Evolutionary conservation across 2,329 filamentous ascomycete genomes (phyloP), one percentile per base, ranked within the genome.

Genomic region (Diaporthe citrichinensis): DNA sequence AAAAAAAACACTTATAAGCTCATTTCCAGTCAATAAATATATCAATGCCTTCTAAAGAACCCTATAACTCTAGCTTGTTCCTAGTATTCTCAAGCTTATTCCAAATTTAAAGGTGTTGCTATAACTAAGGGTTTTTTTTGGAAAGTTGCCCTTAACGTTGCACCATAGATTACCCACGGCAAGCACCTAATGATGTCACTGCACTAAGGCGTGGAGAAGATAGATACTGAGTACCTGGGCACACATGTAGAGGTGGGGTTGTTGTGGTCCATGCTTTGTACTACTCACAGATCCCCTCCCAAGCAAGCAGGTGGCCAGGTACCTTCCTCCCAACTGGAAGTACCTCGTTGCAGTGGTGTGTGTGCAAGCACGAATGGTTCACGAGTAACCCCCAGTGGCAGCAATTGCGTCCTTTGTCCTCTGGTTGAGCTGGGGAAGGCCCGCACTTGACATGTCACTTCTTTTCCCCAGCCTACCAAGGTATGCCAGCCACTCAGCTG

Each of bases 171-270:
- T 31, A 31, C 31, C 31, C 31, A 14, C 49, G 15, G 51, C 49
- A 55, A 55, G 12, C 7, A 20, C 17, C 44, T 44, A 41, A 15
- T 53, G 65, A 68, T 68, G 65, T 68, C 65, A 68, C 46, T 15
- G 23, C 44, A 51, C 28, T 17, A 51, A 28, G 5, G 20, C 34
- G 20, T 39, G 28, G 28, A 4, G 41, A 28, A 44, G 8, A 9
- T 20, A 31, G n/a, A 23, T 44, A 44, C 58, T 41, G 28, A 4
- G 59, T 62, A 36, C 59, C n/a, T 46, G 39, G 25, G 39, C 4
- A 10, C 39, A 23, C 7, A 62, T 28, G 59, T 62, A 44, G n/a
- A 34, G 2, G 20, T 23, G 61, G 61, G 61, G 61, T 6, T 34
- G 20, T 8, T 5, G 1, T n/a, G 41, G 61, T 34, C 25, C 28